Base-by-base conservation (phyloP, 1,284 basidiomycete species). In the Rhodotorula sp. region DNA sequence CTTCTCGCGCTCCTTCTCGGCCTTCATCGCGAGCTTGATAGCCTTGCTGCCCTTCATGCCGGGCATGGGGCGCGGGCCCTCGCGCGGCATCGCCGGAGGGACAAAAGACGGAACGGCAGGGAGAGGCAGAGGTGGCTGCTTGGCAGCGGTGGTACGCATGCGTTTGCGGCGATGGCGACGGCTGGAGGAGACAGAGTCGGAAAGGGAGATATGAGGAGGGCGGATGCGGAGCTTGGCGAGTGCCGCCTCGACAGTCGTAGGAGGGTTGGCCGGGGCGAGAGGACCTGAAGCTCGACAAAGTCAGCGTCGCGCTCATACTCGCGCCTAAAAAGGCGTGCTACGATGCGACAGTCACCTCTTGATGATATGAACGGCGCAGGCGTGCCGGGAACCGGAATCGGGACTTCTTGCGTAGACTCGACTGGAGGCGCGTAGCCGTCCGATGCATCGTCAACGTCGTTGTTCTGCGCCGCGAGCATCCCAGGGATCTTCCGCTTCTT, bases 401-500 rank as follows among this genome's bases (percentile, higher is more conserved):
- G 15, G 13, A 44, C 40, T 44, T 44, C 40, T 44, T 44, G 40
- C 40, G 40, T 44, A 1, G 28, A 20, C 57, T 44, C 30, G 40
- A 47, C 57, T 8, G 57, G 20, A 8, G 61, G 31, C 47, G 18
- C 46, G 26, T 50, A 48, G 30, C 47, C 58, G 24, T 20, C 30
- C 13, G 30, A 4, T 18, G 50, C 58, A 24, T 47, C 44, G 34
- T 64, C 62, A 4, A 11, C 18, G 13, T 5, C 8, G 13, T 10
- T n/a, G 20, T 11, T 34, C 34, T 47, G 34, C 15, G 40, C 40
- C 0, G 37, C 37, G 18, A 34, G 62, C 24, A 70, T 15, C 7
- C 72, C 72, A 2, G 72, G 72, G 1, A 74, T 66, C 69, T 74
- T 74, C 46, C 72, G 68, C 63, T 74, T 74, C 72, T 74, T 74